Conservation (phyloP, 1,139 yeast species). For the Taphrina flavorubra region DNA sequence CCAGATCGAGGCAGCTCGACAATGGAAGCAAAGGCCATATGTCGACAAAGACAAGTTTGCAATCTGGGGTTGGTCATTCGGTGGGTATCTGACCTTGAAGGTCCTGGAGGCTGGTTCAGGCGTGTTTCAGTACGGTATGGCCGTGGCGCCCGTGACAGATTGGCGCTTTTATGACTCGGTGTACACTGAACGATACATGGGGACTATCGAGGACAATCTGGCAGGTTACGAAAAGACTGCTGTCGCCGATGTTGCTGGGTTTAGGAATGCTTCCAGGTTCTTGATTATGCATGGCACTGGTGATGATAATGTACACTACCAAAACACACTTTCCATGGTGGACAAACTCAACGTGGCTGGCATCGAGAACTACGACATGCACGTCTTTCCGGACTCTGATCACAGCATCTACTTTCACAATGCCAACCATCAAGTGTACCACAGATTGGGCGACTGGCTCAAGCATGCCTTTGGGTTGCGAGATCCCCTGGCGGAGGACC, state of each 20-base stretch:
- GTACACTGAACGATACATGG: conserved; percentile 92
- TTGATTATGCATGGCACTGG: conserved; percentile 93
- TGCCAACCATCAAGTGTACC: conserved; percentile 76
- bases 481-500: conserved; percentile 29
- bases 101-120: conserved; percentile 76
- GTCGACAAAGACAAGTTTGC: conserved; percentile 73
- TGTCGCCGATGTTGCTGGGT: conserved; percentile 57
- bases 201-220: conserved; percentile 62
- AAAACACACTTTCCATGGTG: conserved; percentile 75
- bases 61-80: conserved; percentile 96
- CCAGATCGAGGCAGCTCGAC: conserved; percentile 67
- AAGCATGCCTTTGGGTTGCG: conserved; percentile 31
- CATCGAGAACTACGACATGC: conserved; percentile 85
- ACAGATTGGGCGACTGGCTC: conserved; percentile 75
- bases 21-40: conserved; percentile 61
- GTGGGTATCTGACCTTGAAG: conserved; percentile 79
- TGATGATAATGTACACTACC: conserved; percentile 95
- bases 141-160: conserved; percentile 88
- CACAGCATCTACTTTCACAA: conserved; percentile 82
- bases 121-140: conserved; percentile 76
- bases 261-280: conserved; percentile 67
- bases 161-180: conserved; percentile 77
- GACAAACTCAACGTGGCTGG: conserved; percentile 68
- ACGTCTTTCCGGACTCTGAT: conserved; percentile 91
- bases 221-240: conserved; percentile 60